Conservation (phyloP, 192 early-diverging fungal genomes). For the Coemansia guatemalensis region DNA sequence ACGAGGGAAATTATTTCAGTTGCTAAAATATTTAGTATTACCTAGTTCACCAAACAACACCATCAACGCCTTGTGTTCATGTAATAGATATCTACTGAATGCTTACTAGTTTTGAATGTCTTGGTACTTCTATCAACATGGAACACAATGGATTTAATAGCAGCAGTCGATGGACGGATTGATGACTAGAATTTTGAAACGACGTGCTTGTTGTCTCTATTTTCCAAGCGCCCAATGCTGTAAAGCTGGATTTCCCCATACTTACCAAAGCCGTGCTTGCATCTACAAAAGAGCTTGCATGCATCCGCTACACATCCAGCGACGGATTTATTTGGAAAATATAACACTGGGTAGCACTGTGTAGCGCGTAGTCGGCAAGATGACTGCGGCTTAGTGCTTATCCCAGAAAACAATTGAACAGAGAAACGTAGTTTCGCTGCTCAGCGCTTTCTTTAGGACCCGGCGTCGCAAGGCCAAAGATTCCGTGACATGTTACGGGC, state of each 20-base stretch:
- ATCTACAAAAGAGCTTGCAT: background rate
- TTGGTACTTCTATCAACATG: background rate
- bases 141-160: background rate
- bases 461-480: constrained; percentile 18
- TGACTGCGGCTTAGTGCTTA: background rate
- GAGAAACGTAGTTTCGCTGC: background rate
- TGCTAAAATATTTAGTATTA: too few relatives aligned
- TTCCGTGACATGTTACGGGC: constrained; percentile 39
- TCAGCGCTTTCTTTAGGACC: constrained; percentile 34
- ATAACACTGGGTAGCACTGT: background rate
- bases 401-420: background rate
- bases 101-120: background rate
- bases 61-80: too few relatives aligned
- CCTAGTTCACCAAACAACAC: too few relatives aligned
- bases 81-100: background rate
- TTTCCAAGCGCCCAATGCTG: background rate
- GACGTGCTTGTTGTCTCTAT: background rate
- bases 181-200: background rate
- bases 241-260: background rate
- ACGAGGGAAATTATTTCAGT: too few relatives aligned
- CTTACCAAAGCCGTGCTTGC: background rate
- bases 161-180: background rate
- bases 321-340: background rate
- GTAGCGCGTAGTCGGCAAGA: background rate
- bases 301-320: background rate